Evolutionary conservation across 1,284 basidiomycete genomes (phyloP).

Genomic region (Cryptococcus sp.): DNA sequence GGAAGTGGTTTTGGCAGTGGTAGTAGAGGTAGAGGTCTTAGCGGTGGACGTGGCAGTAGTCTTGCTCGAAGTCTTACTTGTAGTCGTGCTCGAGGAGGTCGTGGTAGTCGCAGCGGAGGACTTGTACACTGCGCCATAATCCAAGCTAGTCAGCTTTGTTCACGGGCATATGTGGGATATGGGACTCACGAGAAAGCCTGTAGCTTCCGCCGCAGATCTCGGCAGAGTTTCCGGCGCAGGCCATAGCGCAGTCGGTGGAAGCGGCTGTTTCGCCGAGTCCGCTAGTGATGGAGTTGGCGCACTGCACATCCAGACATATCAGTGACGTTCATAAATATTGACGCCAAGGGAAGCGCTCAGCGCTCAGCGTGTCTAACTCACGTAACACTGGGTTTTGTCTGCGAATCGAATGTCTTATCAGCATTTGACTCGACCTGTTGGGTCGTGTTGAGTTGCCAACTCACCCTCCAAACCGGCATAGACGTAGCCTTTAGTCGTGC

Average conservation of each 20-base stretch:
- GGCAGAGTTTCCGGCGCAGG: neutral
- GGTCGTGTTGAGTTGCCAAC: neutral
- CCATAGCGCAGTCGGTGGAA: neutral
- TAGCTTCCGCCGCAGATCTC: conserved; percentile 5
- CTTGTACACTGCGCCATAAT: no score
- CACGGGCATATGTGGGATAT: neutral
- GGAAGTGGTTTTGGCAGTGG: conserved; percentile 12
- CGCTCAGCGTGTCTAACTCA: conserved; percentile 7
- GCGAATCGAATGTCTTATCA: neutral
- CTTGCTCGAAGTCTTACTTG: neutral
- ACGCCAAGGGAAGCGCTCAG: no score
- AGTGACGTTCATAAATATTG: neutral
- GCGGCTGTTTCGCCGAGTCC: conserved; percentile 3
- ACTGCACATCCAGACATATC: conserved; percentile 4
- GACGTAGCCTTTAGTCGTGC: conserved; percentile 15
- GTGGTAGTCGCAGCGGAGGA: no score
- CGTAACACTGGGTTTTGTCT: conserved; percentile 23
- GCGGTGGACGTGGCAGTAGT: neutral
- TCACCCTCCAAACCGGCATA: conserved; percentile 26
- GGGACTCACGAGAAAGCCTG: conserved; percentile 6
- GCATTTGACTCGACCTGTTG: neutral
- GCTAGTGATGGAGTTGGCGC: conserved; percentile 22
- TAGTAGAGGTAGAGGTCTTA: conserved; percentile 12
- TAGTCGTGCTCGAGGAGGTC: no score
- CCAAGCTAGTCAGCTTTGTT: no score